Evolutionary conservation across 495 filamentous ascomycete species (phyloP), one percentile per base, ranked within the genome.

Genomic region (Penicillium paradoxum): DNA sequence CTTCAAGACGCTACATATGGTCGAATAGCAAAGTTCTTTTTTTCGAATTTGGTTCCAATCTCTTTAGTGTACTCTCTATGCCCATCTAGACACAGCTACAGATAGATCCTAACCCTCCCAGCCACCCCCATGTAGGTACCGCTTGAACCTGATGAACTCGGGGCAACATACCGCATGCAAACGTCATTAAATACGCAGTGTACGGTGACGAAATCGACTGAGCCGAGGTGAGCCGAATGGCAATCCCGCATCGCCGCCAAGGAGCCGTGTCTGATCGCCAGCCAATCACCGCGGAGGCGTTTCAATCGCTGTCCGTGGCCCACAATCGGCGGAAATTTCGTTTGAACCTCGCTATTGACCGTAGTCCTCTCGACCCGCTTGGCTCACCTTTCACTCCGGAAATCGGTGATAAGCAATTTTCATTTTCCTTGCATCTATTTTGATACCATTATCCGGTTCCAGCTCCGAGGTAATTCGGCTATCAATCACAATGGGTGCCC

Each of bases 161-260:
- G 47, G 18, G 50, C 53, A 55, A 60, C 60, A 59, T 65, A 62
- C 53, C 46, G 49, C 55, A 59, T 70, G 65, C 58, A 64, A 67
- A 70, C 71, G 71, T 74, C 71, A 74, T 74, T 67, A 62, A 72
- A 65, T 72, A 73, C 55, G 48, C 45, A 44, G 49, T 51, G 58
- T 63, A 60, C 59, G 61, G 57, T 68, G 63, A 68, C 60, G 60
- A 63, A 66, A 60, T 67, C 60, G 62, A 70, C 41, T 40, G 57
- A 69, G 63, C 72, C 72, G 58, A 90, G 86, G 70, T 67, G 75
- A 43, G 69, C 83, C 49, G 87, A 90, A 44, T 60, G 76, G 72
- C n/a, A 73, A 82, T 65, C 72, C 78, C 52, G 75, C 79, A 51
- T 51, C 49, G 18, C 33, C 70, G 74, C 53, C 68, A 66, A 30